These are phyloP conservation scores for Rosa lucieae DNA, from an alignment of 306 rosid species.

Conservation along the genomic window DNA sequence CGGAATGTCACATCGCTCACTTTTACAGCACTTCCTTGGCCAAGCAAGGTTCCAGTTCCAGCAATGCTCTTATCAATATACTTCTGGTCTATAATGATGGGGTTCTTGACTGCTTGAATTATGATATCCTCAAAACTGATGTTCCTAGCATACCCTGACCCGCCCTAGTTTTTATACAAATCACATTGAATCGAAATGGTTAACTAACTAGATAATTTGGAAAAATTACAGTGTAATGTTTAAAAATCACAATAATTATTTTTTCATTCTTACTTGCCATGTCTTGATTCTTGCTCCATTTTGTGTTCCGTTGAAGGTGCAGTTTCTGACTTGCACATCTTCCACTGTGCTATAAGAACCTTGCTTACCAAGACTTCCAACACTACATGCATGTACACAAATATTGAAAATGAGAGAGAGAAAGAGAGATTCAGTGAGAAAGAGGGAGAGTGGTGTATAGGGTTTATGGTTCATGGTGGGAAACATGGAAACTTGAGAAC, in stretches of 20 bases:
- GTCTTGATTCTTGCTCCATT: conserved; percentile 70
- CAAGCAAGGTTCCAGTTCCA: neutral
- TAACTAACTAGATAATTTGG: neutral
- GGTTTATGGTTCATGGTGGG: neutral
- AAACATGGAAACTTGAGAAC: neutral
- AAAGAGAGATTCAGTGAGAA: neutral
- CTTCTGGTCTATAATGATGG: conserved; percentile 14
- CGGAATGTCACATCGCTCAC: conserved; percentile 12
- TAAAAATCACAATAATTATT: neutral
- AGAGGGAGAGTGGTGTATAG: neutral
- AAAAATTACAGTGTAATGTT: too few relatives aligned
- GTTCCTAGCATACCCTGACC: conserved; percentile 16
- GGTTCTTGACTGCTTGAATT: neutral
- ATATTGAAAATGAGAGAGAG: neutral
- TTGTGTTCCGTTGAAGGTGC: conserved; percentile 33
- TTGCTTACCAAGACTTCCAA: conserved; percentile 50
- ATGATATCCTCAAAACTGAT: neutral
- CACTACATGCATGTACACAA: conserved; percentile 15
- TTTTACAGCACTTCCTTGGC: neutral
- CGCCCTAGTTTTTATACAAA: neutral
- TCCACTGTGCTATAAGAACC: conserved; percentile 33
- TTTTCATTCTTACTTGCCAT: conserved; percentile 31
- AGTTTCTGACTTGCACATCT: conserved; percentile 39
- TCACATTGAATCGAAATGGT: neutral
- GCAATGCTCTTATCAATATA: neutral